A percentile compares a stretch with the other conserved stretches of the same genome.
phyloP scores from a whole-genome alignment of 352 stramenopile genomes.

The Globisporangium yorkense region DNA sequence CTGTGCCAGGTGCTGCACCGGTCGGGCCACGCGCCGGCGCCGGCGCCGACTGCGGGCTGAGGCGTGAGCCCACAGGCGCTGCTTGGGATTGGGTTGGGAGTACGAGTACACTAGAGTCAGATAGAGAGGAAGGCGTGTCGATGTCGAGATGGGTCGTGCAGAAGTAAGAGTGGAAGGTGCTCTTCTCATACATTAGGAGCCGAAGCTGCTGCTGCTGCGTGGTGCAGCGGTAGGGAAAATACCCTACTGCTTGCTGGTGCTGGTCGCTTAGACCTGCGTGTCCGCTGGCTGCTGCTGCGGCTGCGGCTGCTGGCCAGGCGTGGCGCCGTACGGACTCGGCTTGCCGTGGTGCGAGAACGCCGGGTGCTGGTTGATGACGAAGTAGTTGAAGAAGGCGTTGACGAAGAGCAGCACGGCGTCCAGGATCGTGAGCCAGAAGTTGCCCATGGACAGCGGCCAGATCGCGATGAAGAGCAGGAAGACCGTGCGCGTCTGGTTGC shows the following conservation, averaged over 20 bases:
- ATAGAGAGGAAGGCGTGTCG: background rate
- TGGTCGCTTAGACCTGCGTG: conserved; percentile 1
- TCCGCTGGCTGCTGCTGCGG: conserved; percentile 2
- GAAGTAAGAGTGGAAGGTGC: background rate
- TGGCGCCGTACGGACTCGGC: conserved; percentile 4
- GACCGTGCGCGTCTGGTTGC: conserved; percentile 83
- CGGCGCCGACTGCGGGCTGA: conserved; percentile 7
- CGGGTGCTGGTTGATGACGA: conserved; percentile 79
- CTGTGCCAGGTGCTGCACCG: conserved; percentile 76
- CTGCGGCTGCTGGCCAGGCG: background rate
- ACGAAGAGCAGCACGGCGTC: conserved; percentile 84
- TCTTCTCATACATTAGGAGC: background rate
- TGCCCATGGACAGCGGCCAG: conserved; percentile 87
- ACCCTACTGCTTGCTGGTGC: background rate
- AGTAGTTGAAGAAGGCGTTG: conserved; percentile 91
- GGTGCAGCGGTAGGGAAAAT: background rate
- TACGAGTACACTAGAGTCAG: conserved; percentile 1
- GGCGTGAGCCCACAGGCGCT: too few species aligned
- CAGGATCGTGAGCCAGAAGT: conserved; percentile 87
- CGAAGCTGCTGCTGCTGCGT: background rate
- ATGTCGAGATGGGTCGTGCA: background rate
- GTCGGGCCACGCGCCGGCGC: conserved; percentile 39
- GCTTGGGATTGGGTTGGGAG: background rate
- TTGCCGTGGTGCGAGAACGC: conserved; percentile 39
- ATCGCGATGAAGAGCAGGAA: conserved; percentile 89